These are phyloP conservation scores for Neonectria punicea DNA, from an alignment of 2,329 filamentous ascomycete species.

Conservation along the genomic window DNA sequence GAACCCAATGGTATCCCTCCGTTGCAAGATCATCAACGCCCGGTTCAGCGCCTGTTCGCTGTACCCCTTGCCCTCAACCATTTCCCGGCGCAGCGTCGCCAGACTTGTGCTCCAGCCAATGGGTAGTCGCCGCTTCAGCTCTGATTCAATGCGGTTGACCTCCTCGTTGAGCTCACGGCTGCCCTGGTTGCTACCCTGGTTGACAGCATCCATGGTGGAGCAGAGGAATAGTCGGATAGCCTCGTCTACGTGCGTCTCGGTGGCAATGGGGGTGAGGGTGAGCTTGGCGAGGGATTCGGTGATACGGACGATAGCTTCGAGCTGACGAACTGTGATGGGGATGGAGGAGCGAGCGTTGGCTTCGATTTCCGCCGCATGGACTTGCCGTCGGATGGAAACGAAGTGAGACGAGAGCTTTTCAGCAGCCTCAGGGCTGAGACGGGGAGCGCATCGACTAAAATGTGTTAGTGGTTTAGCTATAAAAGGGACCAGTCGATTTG, in stretches of 20 bases:
- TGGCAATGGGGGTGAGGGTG: constrained; percentile 84
- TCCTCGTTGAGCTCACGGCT: constrained; percentile 93
- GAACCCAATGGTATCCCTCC: constrained; percentile 87
- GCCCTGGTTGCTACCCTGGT: constrained; percentile 84
- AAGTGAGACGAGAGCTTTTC: constrained; percentile 98
- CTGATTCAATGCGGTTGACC: constrained; percentile 85
- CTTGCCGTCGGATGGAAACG: constrained; percentile 93
- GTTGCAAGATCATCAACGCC: constrained; percentile 85
- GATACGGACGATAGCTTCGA: constrained; percentile 97
- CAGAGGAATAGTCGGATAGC: constrained; percentile 96
- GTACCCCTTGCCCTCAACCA: constrained; percentile 92
- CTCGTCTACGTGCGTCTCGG: constrained; percentile 93
- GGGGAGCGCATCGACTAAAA: constrained; percentile 85
- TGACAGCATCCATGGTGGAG: constrained; percentile 97
- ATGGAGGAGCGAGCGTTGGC: constrained; percentile 92
- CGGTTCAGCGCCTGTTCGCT: constrained; percentile 87
- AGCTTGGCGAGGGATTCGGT: constrained; percentile 96
- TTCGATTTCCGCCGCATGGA: constrained; percentile 89
- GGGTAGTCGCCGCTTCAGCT: constrained; percentile 85
- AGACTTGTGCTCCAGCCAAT: constrained; percentile 96
- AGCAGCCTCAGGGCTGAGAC: constrained; percentile 87
- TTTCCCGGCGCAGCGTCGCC: constrained; percentile 85
- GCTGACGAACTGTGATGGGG: constrained; percentile 95
- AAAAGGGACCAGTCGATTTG: too few relatives aligned
- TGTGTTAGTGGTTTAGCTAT: constrained; percentile 41